Base-by-base conservation (phyloP, 2,329 filamentous ascomycete species). In the Colletotrichum tropicale region DNA sequence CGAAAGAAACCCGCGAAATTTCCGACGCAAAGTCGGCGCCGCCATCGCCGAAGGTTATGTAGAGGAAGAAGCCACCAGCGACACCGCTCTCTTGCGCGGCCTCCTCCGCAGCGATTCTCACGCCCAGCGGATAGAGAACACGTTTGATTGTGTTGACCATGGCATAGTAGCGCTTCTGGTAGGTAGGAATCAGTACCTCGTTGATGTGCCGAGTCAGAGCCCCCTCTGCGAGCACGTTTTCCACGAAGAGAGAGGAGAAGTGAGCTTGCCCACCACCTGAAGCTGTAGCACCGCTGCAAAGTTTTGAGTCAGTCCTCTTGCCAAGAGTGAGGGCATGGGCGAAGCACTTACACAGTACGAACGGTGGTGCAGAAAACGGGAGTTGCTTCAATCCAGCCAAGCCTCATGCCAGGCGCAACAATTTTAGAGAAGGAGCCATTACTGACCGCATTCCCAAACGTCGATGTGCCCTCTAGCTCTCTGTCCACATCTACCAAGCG, bases 391-490 rank as follows among this genome's bases (percentile, higher is more conserved):
- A 92, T 91, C 96, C 96, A 98, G 13, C 96, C 96, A 0, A 94
- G 96, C 13, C 96, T 89, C 66, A 94, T 85, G 1, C 96, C 96
- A 0, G 96, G 95, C 0, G 92, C 95, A 24, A 92, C 89, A 38
- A 98, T 92, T 83, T 98, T 98, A 82, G 93, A 95, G 84, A 98
- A 98, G 6, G 93, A 95, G n/a, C 94, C 96, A 82, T 98, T 98
- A 80, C 94, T 96, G 43, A 96, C 88, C 12, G 92, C 90, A 82
- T 98, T 93, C 8, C 96, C 96, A 82, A 96, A 98, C 92, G 87
- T 9, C 80, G 96, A 86, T 21, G 90, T 88, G 8, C 91, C 87
- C 9, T 69, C 66, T 18, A 60, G 18, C 4, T 61, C 66, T 4
- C 66, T 28, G 82, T 98, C 96, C 70, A 98, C 87, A 81, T 98